Conservation (phyloP, 1,139 yeast species). For the Meyerozyma carpophila region DNA sequence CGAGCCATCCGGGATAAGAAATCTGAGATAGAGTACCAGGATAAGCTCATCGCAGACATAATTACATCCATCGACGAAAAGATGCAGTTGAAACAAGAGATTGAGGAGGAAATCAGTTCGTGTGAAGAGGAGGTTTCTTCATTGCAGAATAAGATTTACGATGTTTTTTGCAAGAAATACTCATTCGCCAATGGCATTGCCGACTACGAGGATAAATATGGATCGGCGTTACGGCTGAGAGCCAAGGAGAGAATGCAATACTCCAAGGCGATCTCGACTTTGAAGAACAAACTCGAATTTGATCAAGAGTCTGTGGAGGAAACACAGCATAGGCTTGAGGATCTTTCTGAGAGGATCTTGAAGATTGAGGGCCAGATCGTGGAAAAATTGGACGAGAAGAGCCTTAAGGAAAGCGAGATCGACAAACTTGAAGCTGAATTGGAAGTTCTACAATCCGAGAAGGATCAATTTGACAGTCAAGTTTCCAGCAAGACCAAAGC, state of each 20-base stretch:
- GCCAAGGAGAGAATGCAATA: constrained; percentile 62
- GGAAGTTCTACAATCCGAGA: constrained; percentile 40
- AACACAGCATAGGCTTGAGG: constrained; percentile 38
- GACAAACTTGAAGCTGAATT: constrained; percentile 47
- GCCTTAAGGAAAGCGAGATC: constrained; percentile 28
- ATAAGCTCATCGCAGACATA: constrained; percentile 15
- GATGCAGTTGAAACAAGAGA: constrained; percentile 19
- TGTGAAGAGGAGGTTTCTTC: constrained; percentile 24
- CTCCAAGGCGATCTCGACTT: constrained; percentile 54
- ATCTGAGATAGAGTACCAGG: constrained; percentile 52
- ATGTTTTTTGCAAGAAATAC: constrained; percentile 48
- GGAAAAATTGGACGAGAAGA: constrained; percentile 25
- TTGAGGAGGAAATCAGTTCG: constrained; percentile 22
- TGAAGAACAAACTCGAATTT: constrained; percentile 59
- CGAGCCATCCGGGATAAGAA: constrained; percentile 50
- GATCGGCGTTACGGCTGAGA: constrained; percentile 52
- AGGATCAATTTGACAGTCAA: constrained; percentile 17
- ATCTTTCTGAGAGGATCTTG: constrained; percentile 26
- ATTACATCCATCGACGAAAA: constrained; percentile 14
- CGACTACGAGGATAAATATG: constrained; percentile 67
- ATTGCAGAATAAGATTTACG: constrained; percentile 43
- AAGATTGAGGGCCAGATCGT: constrained; percentile 28
- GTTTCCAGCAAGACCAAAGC: constrained; percentile 23
- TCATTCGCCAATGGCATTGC: constrained; percentile 49
- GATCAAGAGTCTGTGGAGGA: constrained; percentile 55